A percentile compares a stretch with the other conserved stretches of the same genome.
These are phyloP conservation scores for Sphagnum contortum DNA, from an alignment of 225 moss, liverwort and hornwort genomes.

Conservation along the genomic window DNA sequence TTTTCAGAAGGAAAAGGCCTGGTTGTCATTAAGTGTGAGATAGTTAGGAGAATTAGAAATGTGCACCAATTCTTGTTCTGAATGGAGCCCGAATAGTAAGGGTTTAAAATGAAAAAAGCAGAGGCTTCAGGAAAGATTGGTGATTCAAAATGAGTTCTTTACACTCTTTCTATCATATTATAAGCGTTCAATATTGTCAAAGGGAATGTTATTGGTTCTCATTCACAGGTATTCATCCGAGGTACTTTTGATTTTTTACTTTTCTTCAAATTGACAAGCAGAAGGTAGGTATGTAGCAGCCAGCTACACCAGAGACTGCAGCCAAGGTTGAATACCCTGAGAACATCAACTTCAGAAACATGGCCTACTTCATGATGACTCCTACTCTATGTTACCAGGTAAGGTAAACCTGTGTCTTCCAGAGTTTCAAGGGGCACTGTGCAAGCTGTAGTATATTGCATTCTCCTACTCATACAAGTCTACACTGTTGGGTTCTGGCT, in stretches of 20 bases:
- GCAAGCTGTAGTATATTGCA: background rate
- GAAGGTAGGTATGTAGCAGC: slow-evolving; percentile 21
- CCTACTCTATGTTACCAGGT: slow-evolving; percentile 98
- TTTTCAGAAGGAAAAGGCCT: background rate
- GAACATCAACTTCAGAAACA: slow-evolving; percentile 56
- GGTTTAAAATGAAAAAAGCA: no score
- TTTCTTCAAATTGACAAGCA: background rate
- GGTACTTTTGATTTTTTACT: background rate
- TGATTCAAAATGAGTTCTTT: no score
- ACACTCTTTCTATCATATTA: background rate
- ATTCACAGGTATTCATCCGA: no score
- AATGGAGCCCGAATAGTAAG: background rate
- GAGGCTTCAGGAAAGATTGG: no score
- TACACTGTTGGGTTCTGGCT: no score
- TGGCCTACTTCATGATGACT: slow-evolving; percentile 80
- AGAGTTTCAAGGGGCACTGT: no score
- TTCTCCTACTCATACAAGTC: no score
- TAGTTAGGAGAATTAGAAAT: background rate
- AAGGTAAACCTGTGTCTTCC: background rate
- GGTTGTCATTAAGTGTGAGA: background rate
- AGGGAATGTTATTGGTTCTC: no score
- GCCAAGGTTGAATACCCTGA: slow-evolving; percentile 57
- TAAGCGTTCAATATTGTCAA: background rate
- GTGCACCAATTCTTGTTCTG: background rate
- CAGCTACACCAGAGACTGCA: slow-evolving; percentile 31